Evolutionary conservation across 495 filamentous ascomycete species (phyloP).

Genomic region (Xanthoparmelia taractica): DNA sequence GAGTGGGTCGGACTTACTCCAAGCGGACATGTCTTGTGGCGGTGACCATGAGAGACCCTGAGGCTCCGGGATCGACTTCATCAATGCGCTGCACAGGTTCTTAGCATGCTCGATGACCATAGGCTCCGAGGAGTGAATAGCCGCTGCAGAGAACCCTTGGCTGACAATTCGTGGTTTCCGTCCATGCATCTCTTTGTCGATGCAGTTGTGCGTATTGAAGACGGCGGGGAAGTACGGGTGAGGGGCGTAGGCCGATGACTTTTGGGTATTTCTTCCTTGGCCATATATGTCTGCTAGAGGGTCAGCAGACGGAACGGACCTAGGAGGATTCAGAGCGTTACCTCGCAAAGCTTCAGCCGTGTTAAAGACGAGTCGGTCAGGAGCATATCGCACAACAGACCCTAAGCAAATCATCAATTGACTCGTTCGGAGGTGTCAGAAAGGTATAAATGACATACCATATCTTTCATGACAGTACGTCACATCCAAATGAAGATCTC

Average conservation of each 20-base stretch:
- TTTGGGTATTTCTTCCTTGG: constrained; percentile 42
- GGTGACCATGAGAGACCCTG: constrained; percentile 3
- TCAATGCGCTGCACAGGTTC: constrained; percentile 34
- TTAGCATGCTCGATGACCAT: constrained; percentile 30
- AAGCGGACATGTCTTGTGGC: constrained; percentile 14
- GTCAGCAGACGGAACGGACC: neutral
- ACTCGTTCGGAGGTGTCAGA: neutral
- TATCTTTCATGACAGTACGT: constrained; percentile 51
- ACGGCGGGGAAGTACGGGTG: constrained; percentile 50
- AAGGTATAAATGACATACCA: constrained; percentile 28
- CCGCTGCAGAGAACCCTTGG: constrained; percentile 47
- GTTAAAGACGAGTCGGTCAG: neutral
- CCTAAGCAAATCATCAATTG: neutral
- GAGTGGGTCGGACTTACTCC: neutral
- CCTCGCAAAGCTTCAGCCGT: neutral
- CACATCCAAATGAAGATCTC: constrained; percentile 40
- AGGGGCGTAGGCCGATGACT: constrained; percentile 47
- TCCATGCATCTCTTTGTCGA: constrained; percentile 46
- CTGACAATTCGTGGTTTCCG: constrained; percentile 48
- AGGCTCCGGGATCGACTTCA: constrained; percentile 1
- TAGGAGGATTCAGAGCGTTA: neutral
- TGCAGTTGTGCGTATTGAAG: constrained; percentile 49
- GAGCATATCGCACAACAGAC: neutral
- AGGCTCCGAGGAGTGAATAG: constrained; percentile 46
- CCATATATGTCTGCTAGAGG: constrained; percentile 47